A percentile compares a stretch with the other conserved stretches of the same genome.
phyloP scores from a whole-genome alignment of 495 filamentous ascomycete genomes.

The Hypoxylon fragiforme region DNA sequence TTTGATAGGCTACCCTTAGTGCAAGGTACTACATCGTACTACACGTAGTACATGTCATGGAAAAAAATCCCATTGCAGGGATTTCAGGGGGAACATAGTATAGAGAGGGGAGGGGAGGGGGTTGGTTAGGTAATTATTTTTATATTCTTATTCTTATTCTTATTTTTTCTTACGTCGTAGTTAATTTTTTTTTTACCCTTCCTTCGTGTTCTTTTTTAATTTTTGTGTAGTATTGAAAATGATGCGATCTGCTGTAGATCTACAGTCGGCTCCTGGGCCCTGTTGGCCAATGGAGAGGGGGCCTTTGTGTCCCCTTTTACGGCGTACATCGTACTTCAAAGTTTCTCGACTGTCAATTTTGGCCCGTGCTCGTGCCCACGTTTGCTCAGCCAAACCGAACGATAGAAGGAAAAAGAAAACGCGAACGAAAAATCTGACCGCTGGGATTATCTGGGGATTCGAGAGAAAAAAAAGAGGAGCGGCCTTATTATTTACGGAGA shows the following conservation, averaged over 20 bases:
- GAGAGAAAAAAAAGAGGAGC: too few relatives aligned
- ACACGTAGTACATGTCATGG: background rate
- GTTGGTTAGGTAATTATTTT: background rate
- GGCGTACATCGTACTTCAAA: too few relatives aligned
- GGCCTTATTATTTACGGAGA: constrained; percentile 23
- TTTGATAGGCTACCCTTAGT: too few relatives aligned
- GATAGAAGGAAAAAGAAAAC: background rate
- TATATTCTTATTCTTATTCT: constrained; percentile 3
- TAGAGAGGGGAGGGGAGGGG: background rate
- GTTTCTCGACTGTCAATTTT: too few relatives aligned
- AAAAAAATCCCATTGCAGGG: background rate
- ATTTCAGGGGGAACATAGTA: background rate
- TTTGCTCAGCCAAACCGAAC: constrained; percentile 13
- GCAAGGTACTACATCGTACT: background rate
- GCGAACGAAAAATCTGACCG: background rate
- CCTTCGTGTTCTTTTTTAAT: constrained; percentile 1
- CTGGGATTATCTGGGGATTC: background rate
- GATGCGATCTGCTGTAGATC: constrained; percentile 29
- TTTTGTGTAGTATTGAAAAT: constrained; percentile 1
- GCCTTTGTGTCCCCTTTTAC: too few relatives aligned
- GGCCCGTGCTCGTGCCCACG: background rate
- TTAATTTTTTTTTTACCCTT: too few relatives aligned
- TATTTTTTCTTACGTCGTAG: too few relatives aligned
- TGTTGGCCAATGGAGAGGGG: constrained; percentile 16
- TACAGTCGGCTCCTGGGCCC: constrained; percentile 9